Evolutionary conservation across 306 rosid species (phyloP).

Genomic region (Aeschynomene evenia): DNA sequence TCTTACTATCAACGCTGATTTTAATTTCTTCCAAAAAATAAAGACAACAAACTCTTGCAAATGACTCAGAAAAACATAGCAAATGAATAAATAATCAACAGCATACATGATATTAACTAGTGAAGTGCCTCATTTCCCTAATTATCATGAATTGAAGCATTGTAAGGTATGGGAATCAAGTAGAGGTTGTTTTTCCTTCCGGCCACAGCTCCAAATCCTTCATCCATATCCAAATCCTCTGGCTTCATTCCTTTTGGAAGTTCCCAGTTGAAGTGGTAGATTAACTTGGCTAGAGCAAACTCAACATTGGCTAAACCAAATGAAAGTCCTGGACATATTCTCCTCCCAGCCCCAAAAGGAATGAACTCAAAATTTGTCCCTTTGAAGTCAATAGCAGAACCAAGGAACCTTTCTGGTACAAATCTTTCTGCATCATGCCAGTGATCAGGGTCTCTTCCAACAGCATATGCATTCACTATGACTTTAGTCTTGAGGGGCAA

Average conservation of each 20-base stretch:
- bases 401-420: conserved; percentile 37
- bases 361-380: conserved; percentile 25
- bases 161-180: conserved; percentile 31
- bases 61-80: background rate
- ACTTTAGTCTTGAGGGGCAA: conserved; percentile 27
- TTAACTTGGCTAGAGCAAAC: conserved; percentile 19
- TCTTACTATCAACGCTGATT: no score
- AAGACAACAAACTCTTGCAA: no score
- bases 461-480: conserved; percentile 31
- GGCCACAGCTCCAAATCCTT: conserved; percentile 18
- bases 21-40: no score
- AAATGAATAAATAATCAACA: background rate
- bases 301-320: conserved; percentile 33
- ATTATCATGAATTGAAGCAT: background rate
- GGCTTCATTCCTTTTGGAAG: conserved; percentile 26
- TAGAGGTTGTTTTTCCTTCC: conserved; percentile 23
- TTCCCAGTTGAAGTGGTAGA: conserved; percentile 34
- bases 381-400: conserved; percentile 1
- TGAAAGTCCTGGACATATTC: conserved; percentile 30
- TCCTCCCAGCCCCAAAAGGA: conserved; percentile 41
- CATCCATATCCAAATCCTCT: conserved; percentile 34
- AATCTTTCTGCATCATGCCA: conserved; percentile 36
- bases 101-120: background rate
- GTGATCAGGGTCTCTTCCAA: conserved; percentile 33
- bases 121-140: background rate